Evolutionary conservation across 225 moss, liverwort and hornwort species (phyloP).

Genomic region (Antitrichia curtipendula): DNA sequence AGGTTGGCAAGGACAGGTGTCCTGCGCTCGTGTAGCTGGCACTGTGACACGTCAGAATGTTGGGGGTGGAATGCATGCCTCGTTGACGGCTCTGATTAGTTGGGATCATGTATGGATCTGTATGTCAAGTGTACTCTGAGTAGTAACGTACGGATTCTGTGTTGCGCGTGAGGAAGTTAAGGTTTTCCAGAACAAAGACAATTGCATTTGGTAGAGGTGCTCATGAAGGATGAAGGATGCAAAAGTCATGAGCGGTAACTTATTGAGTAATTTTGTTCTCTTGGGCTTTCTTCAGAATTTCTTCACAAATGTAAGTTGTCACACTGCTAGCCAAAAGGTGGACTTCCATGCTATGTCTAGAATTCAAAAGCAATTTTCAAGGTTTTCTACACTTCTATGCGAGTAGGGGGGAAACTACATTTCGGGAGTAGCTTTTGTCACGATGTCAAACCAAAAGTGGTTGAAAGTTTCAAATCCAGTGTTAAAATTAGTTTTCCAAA

Average conservation of each 20-base stretch:
- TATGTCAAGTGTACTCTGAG: too few species aligned
- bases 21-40: not conserved
- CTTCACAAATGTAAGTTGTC: not conserved
- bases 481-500: too few species aligned
- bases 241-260: not conserved
- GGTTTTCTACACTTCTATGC: not conserved
- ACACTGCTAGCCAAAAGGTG: not conserved
- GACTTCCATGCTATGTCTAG: not conserved
- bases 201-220: not conserved
- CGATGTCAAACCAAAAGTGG: too few species aligned
- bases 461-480: not conserved
- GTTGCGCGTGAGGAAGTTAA: too few species aligned
- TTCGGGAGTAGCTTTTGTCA: not conserved
- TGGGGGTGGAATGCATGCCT: not conserved
- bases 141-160: not conserved
- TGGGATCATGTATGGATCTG: not conserved
- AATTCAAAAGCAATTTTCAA: not conserved
- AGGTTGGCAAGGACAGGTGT: not conserved
- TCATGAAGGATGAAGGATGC: not conserved
- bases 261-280: not conserved
- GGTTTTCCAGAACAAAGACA: too few species aligned
- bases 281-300: rapidly evolving
- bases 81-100: not conserved
- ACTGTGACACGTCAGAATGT: not conserved
- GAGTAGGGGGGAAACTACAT: too few species aligned